Evolutionary conservation across 2,329 filamentous ascomycete species (phyloP).

Genomic region (Echinosphaeria canescens): DNA sequence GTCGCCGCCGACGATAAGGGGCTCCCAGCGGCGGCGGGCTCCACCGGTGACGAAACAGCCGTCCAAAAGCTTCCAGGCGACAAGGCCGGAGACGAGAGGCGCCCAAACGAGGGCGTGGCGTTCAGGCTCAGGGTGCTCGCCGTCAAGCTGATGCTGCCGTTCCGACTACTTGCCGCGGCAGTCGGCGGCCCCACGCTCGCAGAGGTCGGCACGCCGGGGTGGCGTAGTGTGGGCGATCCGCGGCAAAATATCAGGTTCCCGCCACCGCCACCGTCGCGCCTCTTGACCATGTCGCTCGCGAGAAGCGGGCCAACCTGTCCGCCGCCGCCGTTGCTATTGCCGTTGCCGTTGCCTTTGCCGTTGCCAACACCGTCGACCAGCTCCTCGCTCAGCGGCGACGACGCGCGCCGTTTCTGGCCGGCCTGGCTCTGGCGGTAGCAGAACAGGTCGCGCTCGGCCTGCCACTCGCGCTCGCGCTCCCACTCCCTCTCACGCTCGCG

Average conservation of each 20-base stretch:
- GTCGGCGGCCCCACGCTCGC: constrained; percentile 21
- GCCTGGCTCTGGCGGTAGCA: constrained; percentile 11
- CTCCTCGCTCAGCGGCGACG: constrained; percentile 28
- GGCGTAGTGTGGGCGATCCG: constrained; percentile 27
- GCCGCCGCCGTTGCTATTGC: too few relatives aligned
- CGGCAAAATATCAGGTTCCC: constrained; percentile 13
- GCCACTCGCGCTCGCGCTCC: constrained; percentile 4
- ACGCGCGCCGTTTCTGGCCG: constrained; percentile 32
- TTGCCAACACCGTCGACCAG: too few relatives aligned
- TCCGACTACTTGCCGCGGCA: constrained; percentile 21
- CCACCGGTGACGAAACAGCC: too few relatives aligned
- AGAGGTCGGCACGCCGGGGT: constrained; percentile 22
- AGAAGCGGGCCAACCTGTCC: too few relatives aligned
- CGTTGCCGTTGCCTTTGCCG: too few relatives aligned
- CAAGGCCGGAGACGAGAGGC: constrained; percentile 20
- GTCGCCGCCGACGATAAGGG: constrained; percentile 21
- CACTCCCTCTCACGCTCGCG: constrained; percentile 5
- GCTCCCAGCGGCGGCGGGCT: too few relatives aligned
- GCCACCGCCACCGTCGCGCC: constrained; percentile 25
- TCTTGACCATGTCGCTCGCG: constrained; percentile 20
- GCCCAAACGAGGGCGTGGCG: constrained; percentile 20
- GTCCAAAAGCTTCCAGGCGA: constrained; percentile 26
- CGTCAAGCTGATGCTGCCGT: constrained; percentile 22
- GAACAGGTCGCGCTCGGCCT: constrained; percentile 2
- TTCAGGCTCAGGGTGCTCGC: constrained; percentile 18